Evolutionary conservation across 768 basidiomycete species (phyloP).

Genomic region (Auriscalpium orientale): DNA sequence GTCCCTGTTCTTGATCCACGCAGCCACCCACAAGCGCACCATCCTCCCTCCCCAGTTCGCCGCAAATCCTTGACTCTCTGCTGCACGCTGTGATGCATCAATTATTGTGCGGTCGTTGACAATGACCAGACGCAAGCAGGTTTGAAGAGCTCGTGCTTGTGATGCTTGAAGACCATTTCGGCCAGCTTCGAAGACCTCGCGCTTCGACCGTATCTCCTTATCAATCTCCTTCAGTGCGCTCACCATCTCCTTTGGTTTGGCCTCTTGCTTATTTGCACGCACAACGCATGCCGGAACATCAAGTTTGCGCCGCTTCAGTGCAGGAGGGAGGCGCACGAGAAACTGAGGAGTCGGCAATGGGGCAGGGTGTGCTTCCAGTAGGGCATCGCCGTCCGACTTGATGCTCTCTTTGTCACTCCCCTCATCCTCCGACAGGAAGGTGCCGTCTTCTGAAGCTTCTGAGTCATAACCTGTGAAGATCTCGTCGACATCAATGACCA

Average conservation of each 20-base stretch:
- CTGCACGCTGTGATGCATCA: constrained; percentile 21
- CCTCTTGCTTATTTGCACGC: not conserved
- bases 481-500: too few species aligned
- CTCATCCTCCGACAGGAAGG: too few species aligned
- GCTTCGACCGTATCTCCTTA: not conserved
- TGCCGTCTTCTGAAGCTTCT: too few species aligned
- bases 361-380: not conserved
- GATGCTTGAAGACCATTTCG: constrained; percentile 18
- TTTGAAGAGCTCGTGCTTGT: constrained; percentile 17
- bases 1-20: constrained; percentile 6
- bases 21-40: constrained; percentile 10
- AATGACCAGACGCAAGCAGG: constrained; percentile 9
- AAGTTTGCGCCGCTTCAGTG: not conserved
- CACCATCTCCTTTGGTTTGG: not conserved
- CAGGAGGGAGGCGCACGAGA: not conserved
- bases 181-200: not conserved
- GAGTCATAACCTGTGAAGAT: too few species aligned
- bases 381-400: too few species aligned
- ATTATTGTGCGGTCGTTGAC: constrained; percentile 11
- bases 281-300: not conserved
- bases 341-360: not conserved
- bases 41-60: constrained; percentile 10
- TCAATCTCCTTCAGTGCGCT: not conserved
- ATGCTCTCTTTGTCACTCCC: too few species aligned
- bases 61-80: constrained; percentile 14